phyloP scores from a whole-genome alignment of 2,329 filamentous ascomycete species.

The Colletotrichum truncatum region DNA sequence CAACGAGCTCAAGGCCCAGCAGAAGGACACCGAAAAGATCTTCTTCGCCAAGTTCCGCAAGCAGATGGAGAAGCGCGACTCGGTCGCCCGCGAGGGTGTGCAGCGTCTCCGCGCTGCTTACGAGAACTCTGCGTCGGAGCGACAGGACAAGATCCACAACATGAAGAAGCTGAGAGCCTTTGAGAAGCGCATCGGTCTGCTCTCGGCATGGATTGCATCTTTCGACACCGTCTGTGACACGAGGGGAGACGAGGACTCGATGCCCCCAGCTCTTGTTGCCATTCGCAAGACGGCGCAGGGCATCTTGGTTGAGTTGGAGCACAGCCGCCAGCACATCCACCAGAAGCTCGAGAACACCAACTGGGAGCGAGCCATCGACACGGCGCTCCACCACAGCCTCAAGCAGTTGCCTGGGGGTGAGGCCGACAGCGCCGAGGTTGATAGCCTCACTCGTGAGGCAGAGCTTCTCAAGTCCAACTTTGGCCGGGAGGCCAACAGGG shows the following conservation, averaged over 20 bases:
- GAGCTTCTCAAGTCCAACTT: slow-evolving; percentile 87
- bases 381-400: slow-evolving; percentile 86
- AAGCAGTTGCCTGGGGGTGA: slow-evolving; percentile 79
- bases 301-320: slow-evolving; percentile 87
- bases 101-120: slow-evolving; percentile 83
- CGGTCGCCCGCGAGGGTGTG: slow-evolving; percentile 79
- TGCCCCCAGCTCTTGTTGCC: slow-evolving; percentile 74
- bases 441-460: slow-evolving; percentile 80
- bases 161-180: slow-evolving; percentile 87
- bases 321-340: slow-evolving; percentile 89
- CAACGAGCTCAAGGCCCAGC: slow-evolving; percentile 92
- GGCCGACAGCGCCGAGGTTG: slow-evolving; percentile 73
- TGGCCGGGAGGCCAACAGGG: slow-evolving; percentile 79
- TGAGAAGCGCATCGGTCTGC: slow-evolving; percentile 82
- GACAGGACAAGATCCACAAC: slow-evolving; percentile 79
- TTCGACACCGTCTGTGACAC: slow-evolving; percentile 85
- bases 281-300: slow-evolving; percentile 91
- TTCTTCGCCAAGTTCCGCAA: slow-evolving; percentile 93
- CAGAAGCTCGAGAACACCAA: slow-evolving; percentile 81
- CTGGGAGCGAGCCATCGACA: slow-evolving; percentile 90
- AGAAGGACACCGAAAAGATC: slow-evolving; percentile 84
- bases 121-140: slow-evolving; percentile 79
- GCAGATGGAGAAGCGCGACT: slow-evolving; percentile 85
- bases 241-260: slow-evolving; percentile 72
- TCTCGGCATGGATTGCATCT: slow-evolving; percentile 93